Percentiles rank a stretch among this genome's conserved stretches.
Evolutionary conservation across 192 early-diverging fungal genomes (phyloP).

Genomic region (Jimgerdemannia lactiflua): DNA sequence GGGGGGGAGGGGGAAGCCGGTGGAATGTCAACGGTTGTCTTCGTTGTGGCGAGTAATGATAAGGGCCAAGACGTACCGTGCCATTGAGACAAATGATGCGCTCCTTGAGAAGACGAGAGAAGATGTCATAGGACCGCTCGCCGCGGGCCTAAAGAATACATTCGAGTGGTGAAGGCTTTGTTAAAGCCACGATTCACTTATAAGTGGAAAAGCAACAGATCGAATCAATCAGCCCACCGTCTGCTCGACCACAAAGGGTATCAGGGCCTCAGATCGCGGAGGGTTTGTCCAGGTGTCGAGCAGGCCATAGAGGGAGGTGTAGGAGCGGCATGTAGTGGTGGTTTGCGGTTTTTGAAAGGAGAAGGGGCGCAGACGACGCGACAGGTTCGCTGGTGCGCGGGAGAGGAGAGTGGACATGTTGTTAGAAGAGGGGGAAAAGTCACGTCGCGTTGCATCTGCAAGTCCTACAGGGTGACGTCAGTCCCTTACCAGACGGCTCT

Average conservation of each 20-base stretch:
- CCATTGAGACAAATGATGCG: conserved; percentile 97
- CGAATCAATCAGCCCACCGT: conserved; percentile 37
- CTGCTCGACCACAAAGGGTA: conserved; percentile 65
- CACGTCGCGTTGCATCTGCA: too few relatives aligned
- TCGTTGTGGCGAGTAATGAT: background rate
- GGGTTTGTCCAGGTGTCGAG: conserved; percentile 23
- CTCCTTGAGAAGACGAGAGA: conserved; percentile 94
- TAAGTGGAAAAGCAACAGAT: background rate
- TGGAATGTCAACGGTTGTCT: background rate
- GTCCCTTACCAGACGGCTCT: too few relatives aligned
- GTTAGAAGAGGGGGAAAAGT: too few relatives aligned
- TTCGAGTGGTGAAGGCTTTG: background rate
- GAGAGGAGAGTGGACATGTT: too few relatives aligned
- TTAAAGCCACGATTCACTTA: background rate
- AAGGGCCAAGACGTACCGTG: conserved; percentile 44
- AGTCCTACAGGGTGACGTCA: too few relatives aligned
- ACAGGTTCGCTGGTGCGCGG: too few relatives aligned
- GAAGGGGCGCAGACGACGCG: too few relatives aligned
- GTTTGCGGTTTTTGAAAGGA: too few relatives aligned
- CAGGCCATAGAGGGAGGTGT: conserved; percentile 3
- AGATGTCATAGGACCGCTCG: conserved; percentile 97
- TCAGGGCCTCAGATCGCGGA: conserved; percentile 39
- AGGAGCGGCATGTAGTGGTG: background rate
- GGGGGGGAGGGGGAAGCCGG: too few relatives aligned
- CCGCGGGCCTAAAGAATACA: conserved; percentile 57